Percentiles rank a stretch among this genome's conserved stretches.
These are phyloP conservation scores for Collybia sordida DNA, from an alignment of 768 basidiomycete species.

Conservation along the genomic window DNA sequence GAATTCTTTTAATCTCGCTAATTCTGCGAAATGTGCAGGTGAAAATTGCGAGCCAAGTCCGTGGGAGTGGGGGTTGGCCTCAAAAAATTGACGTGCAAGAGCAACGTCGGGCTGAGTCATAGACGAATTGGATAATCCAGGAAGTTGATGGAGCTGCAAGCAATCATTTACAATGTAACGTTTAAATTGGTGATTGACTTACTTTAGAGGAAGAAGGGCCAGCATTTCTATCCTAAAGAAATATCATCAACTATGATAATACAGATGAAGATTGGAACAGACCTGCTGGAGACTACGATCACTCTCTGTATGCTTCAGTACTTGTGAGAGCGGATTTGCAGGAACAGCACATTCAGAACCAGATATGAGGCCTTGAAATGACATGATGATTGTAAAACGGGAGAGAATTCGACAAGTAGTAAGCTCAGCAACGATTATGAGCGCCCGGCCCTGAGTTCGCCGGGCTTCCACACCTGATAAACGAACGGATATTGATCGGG, in stretches of 20 bases:
- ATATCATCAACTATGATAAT: not conserved
- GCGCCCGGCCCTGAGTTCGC: too few species aligned
- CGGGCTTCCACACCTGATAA: too few species aligned
- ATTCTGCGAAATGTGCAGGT: slow-evolving; percentile 18
- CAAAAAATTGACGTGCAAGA: slow-evolving; percentile 81
- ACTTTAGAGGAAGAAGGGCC: slow-evolving; percentile 75
- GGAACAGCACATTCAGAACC: slow-evolving; percentile 87
- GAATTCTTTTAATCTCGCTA: slow-evolving; percentile 18
- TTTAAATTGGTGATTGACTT: slow-evolving; percentile 16
- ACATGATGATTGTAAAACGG: slow-evolving; percentile 42
- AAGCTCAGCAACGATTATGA: too few species aligned
- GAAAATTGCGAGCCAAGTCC: slow-evolving; percentile 19
- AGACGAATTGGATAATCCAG: slow-evolving; percentile 48
- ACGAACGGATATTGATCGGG: too few species aligned
- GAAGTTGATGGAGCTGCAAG: slow-evolving; percentile 72
- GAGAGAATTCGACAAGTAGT: too few species aligned
- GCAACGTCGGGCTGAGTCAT: slow-evolving; percentile 67
- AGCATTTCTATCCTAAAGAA: slow-evolving; percentile 64
- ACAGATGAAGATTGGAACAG: slow-evolving; percentile 15
- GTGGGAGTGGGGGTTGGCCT: slow-evolving; percentile 36
- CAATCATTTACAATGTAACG: not conserved
- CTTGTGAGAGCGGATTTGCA: slow-evolving; percentile 84
- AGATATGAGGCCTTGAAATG: slow-evolving; percentile 77
- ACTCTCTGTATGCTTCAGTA: slow-evolving; percentile 86
- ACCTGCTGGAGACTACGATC: slow-evolving; percentile 90